Evolutionary conservation across 331 rosid species (phyloP).

Genomic region (Rosa hybrid): DNA sequence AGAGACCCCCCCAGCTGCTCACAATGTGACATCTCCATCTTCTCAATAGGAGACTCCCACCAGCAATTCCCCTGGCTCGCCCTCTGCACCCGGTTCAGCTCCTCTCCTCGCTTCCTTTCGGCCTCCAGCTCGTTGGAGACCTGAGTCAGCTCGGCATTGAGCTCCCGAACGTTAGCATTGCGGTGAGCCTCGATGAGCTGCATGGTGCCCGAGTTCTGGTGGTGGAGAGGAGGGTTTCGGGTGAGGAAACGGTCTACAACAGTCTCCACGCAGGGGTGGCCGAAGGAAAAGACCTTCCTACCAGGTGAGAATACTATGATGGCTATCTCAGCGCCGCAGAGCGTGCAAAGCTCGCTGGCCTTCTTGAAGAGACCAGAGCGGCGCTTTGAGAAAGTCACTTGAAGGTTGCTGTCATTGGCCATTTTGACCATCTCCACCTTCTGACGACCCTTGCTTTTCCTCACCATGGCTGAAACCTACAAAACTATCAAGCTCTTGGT

Average conservation of each 20-base stretch:
- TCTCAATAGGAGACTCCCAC: slow-evolving; percentile 67
- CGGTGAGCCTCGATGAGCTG: slow-evolving; percentile 82
- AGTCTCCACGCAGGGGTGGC: slow-evolving; percentile 71
- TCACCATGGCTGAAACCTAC: slow-evolving; percentile 31
- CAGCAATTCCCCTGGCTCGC: slow-evolving; percentile 47
- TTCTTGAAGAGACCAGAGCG: slow-evolving; percentile 84
- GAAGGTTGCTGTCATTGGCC: slow-evolving; percentile 78
- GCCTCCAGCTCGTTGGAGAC: slow-evolving; percentile 48
- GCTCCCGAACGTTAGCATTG: slow-evolving; percentile 63
- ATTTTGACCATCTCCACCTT: slow-evolving; percentile 82
- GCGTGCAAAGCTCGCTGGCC: slow-evolving; percentile 90
- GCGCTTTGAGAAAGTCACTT: slow-evolving; percentile 88
- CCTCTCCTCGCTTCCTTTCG: slow-evolving; percentile 61
- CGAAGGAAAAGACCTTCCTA: slow-evolving; percentile 77
- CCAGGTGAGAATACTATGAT: slow-evolving; percentile 83
- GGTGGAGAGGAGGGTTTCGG: slow-evolving; percentile 35
- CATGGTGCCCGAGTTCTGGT: slow-evolving; percentile 30
- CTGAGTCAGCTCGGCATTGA: slow-evolving; percentile 61
- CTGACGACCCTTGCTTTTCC: slow-evolving; percentile 79
- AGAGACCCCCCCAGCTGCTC: slow-evolving; percentile 48
- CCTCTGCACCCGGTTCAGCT: slow-evolving; percentile 44
- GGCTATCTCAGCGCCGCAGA: slow-evolving; percentile 71
- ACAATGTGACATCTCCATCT: slow-evolving; percentile 42
- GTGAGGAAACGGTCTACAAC: slow-evolving; percentile 54
- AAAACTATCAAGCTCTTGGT: neutral